phyloP scores from a whole-genome alignment of 208 protist species.

The Novymonas esmeraldas region DNA sequence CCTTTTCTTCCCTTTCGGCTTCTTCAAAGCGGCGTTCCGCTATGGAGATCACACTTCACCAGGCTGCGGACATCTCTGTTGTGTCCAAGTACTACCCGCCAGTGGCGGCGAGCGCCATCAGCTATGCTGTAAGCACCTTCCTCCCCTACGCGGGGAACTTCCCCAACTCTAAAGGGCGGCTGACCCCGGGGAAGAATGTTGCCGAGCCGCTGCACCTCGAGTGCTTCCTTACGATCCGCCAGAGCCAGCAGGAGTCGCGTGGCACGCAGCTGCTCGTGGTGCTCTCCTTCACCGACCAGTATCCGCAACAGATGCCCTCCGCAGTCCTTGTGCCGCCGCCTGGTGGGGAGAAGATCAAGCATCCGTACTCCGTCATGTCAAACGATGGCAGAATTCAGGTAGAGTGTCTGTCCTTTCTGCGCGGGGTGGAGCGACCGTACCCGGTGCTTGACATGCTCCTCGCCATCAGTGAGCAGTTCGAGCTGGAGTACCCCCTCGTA shows the following conservation, averaged over 20 bases:
- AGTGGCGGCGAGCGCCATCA: constrained; percentile 37
- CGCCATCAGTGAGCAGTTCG: constrained; percentile 74
- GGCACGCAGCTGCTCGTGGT: constrained; percentile 30
- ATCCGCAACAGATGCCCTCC: constrained; percentile 36
- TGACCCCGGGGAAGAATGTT: constrained; percentile 27
- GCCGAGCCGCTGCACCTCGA: constrained; percentile 31
- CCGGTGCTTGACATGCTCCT: constrained; percentile 67
- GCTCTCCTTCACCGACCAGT: constrained; percentile 35
- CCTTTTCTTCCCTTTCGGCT: neutral
- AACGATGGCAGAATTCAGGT: constrained; percentile 54
- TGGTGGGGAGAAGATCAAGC: constrained; percentile 35
- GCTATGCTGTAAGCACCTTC: constrained; percentile 48
- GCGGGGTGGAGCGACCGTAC: constrained; percentile 53
- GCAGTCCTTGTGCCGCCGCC: constrained; percentile 32
- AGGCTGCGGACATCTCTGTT: constrained; percentile 32
- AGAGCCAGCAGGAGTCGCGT: neutral
- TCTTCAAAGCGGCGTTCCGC: neutral
- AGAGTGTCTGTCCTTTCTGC: constrained; percentile 54
- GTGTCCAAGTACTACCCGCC: constrained; percentile 33
- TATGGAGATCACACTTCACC: constrained; percentile 31
- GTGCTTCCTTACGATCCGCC: constrained; percentile 29
- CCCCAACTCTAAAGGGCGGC: constrained; percentile 32
- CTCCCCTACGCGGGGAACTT: constrained; percentile 60
- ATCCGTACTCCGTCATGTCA: constrained; percentile 55
- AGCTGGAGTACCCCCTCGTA: constrained; percentile 67